Conservation (phyloP, 495 filamentous ascomycete species). For the Tuber calosporum region DNA sequence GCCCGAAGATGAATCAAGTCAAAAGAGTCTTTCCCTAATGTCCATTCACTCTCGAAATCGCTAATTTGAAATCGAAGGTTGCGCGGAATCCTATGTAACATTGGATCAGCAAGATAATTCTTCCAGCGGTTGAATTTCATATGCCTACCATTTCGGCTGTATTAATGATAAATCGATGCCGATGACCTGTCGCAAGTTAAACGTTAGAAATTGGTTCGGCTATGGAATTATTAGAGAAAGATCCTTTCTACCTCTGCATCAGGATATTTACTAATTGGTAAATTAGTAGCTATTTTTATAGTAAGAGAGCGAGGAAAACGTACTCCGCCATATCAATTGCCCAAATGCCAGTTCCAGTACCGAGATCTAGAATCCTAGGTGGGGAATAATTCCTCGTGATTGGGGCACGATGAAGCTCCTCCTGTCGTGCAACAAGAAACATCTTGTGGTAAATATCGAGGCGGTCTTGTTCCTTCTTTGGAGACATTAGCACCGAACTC, state of each 20-base stretch:
- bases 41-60: slow-evolving; percentile 80
- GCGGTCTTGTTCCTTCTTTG: slow-evolving; percentile 58
- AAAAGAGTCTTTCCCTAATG: slow-evolving; percentile 64
- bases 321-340: slow-evolving; percentile 77
- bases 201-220: slow-evolving; percentile 6
- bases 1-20: slow-evolving; percentile 81
- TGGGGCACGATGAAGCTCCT: slow-evolving; percentile 53
- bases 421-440: slow-evolving; percentile 58
- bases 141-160: slow-evolving; percentile 62
- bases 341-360: slow-evolving; percentile 89
- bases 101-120: neutral
- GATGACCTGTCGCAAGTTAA: slow-evolving; percentile 48
- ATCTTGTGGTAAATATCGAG: slow-evolving; percentile 74
- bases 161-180: slow-evolving; percentile 75
- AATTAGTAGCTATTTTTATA: slow-evolving; percentile 13
- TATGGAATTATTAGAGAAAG: neutral
- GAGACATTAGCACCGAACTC: slow-evolving; percentile 1
- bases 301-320: slow-evolving; percentile 39
- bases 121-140: neutral
- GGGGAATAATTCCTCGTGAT: slow-evolving; percentile 48
- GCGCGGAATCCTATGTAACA: slow-evolving; percentile 55
- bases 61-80: slow-evolving; percentile 63
- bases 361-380: slow-evolving; percentile 65
- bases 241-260: slow-evolving; percentile 46
- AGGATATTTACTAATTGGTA: slow-evolving; percentile 50